Base-by-base conservation (phyloP, 805 yeast species). In the Saccharomycopsis selenospora region DNA sequence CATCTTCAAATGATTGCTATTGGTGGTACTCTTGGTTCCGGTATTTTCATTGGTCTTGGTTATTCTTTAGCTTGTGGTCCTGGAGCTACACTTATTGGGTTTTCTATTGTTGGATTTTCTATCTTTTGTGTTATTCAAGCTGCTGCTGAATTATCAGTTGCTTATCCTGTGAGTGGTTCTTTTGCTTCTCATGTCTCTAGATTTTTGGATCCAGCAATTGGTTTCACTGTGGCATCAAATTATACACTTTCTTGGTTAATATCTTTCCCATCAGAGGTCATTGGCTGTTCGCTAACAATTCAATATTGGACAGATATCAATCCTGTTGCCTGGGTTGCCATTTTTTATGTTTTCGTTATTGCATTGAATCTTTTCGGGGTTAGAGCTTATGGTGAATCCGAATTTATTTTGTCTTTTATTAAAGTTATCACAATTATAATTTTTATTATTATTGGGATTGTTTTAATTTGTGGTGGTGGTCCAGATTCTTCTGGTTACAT, bases 21-120 rank as follows among this genome's bases (percentile, higher is more conserved):
- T 46, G 87, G 85, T 51, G 85, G 85, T 56, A 73, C 80, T 50
- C 77, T 81, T 52, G 87, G 88, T 60, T 79, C 86, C n/a, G 86
- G 87, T 57, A 63, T 81, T 47, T 79, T 81, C 53, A 74, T 81
- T 47, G 85, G 85, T 46, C 71, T 82, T 1, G 86, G 85, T 42
- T 63, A 72, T 36, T 76, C 83, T 1, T 65, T 82, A 51, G 61
- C 62, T 27, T 68, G 71, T 18, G 82, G 82, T 56, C 65, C 65
- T 2, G 65, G 58, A 25, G 54, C 63, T n/a, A 47, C 61, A 40
- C 41, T 58, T 26, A 53, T 58, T 22, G 60, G 60, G 23, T 58
- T 55, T 36, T 33, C 49, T 40, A 41, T 63, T 30, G 64, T 61
- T 22, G 64, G 64, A 22, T 40, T 56, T 13, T 52, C 59, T 5